phyloP scores from a whole-genome alignment of 345 rosid species.

The Nasturtium officinale region DNA sequence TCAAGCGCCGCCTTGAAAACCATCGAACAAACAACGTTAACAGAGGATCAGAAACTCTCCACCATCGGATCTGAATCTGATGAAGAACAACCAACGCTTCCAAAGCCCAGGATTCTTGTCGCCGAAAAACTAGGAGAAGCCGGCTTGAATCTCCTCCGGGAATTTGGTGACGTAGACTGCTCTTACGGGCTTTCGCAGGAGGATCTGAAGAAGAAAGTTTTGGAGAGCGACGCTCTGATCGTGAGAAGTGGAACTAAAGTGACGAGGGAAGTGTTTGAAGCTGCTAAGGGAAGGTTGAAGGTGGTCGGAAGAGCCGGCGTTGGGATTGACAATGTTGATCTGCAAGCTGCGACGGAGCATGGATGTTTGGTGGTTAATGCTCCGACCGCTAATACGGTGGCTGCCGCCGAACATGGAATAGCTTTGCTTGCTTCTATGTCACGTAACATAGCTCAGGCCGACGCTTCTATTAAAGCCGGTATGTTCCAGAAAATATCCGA shows the following conservation, averaged over 20 bases:
- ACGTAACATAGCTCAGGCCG: slow-evolving; percentile 76
- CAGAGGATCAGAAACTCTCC: slow-evolving; percentile 13
- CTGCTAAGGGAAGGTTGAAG: slow-evolving; percentile 67
- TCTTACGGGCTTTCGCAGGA: slow-evolving; percentile 63
- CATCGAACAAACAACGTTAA: slow-evolving; percentile 31
- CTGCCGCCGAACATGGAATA: slow-evolving; percentile 85
- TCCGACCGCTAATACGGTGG: slow-evolving; percentile 82
- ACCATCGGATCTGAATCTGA: slow-evolving; percentile 23
- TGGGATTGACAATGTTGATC: slow-evolving; percentile 83
- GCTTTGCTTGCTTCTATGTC: slow-evolving; percentile 81
- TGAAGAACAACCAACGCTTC: background rate
- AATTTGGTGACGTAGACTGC: slow-evolving; percentile 67
- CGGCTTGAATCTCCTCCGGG: slow-evolving; percentile 59
- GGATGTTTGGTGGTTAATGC: slow-evolving; percentile 87
- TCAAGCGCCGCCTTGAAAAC: slow-evolving; percentile 23
- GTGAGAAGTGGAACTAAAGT: slow-evolving; percentile 93
- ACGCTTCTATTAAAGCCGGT: slow-evolving; percentile 91
- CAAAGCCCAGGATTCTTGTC: slow-evolving; percentile 58
- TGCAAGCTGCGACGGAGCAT: slow-evolving; percentile 83
- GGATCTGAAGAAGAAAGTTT: slow-evolving; percentile 59
- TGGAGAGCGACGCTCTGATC: slow-evolving; percentile 66
- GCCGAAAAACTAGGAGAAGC: slow-evolving; percentile 87
- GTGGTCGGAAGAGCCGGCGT: slow-evolving; percentile 90
- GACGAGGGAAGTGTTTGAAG: slow-evolving; percentile 73
- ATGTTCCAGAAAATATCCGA: background rate